Percentiles rank a stretch among this genome's conserved stretches.
phyloP scores from a whole-genome alignment of 352 stramenopile genomes.

The Globisporangium carolinianum region DNA sequence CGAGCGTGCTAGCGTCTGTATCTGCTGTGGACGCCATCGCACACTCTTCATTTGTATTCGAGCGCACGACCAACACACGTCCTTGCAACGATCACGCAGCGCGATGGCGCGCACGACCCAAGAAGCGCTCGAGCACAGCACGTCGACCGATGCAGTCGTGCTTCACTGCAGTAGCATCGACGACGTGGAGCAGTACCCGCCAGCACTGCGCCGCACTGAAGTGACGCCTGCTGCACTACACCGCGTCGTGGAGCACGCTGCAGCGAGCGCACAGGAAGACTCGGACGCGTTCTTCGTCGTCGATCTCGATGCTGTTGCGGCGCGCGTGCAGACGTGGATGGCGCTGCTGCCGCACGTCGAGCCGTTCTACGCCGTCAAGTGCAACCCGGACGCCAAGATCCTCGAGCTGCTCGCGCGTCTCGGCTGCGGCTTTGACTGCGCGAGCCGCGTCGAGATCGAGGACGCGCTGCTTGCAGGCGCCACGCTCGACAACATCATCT shows the following conservation, averaged over 20 bases:
- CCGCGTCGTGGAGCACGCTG: slow-evolving; percentile 28
- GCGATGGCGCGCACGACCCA: slow-evolving; percentile 1
- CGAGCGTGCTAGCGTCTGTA: no score
- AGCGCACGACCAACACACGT: no score
- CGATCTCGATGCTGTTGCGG: slow-evolving; percentile 68
- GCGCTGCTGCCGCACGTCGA: slow-evolving; percentile 72
- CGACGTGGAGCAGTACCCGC: neutral
- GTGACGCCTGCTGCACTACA: slow-evolving; percentile 2
- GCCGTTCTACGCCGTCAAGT: slow-evolving; percentile 95
- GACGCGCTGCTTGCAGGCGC: slow-evolving; percentile 69
- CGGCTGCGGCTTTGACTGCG: slow-evolving; percentile 90
- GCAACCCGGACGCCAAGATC: slow-evolving; percentile 85
- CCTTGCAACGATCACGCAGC: no score
- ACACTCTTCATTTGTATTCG: no score
- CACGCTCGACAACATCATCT: slow-evolving; percentile 81
- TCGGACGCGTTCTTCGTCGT: slow-evolving; percentile 87
- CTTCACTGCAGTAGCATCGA: neutral
- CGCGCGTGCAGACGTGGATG: slow-evolving; percentile 72
- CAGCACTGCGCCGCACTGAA: slow-evolving; percentile 4
- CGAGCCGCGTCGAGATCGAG: slow-evolving; percentile 82
- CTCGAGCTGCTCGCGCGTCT: slow-evolving; percentile 54
- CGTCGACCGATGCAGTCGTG: slow-evolving; percentile 1
- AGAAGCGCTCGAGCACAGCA: slow-evolving; percentile 8
- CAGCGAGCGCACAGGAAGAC: slow-evolving; percentile 11
- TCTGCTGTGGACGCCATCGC: no score